These are phyloP conservation scores for Sarcodon aspratus DNA, from an alignment of 768 basidiomycete genomes.

Conservation along the genomic window DNA sequence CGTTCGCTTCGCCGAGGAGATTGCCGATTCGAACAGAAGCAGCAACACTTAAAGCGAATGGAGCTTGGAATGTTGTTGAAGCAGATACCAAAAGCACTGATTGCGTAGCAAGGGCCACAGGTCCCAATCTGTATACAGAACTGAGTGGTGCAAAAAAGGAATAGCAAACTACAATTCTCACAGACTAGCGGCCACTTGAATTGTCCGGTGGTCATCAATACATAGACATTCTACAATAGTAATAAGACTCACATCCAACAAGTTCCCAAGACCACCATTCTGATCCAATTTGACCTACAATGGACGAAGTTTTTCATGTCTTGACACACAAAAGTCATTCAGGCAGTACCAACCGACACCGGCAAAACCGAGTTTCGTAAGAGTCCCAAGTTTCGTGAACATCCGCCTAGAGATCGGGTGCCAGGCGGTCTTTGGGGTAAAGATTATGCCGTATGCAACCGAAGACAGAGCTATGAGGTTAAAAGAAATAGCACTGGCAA, in stretches of 20 bases:
- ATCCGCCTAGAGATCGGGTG: conserved; percentile 53
- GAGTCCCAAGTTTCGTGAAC: conserved; percentile 55
- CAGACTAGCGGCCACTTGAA: conserved; percentile 42
- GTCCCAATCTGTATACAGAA: conserved; percentile 45
- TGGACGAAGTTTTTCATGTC: background rate
- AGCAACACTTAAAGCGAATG: conserved; percentile 74
- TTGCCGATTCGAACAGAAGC: conserved; percentile 86
- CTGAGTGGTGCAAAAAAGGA: too few species aligned
- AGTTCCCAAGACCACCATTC: conserved; percentile 99
- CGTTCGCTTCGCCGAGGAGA: conserved; percentile 71
- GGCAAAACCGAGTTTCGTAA: conserved; percentile 70
- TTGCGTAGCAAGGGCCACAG: conserved; percentile 77
- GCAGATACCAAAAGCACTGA: conserved; percentile 72
- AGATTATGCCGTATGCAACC: conserved; percentile 50
- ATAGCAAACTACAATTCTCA: conserved; percentile 11
- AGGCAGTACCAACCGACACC: conserved; percentile 48
- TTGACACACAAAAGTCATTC: background rate
- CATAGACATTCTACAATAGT: background rate
- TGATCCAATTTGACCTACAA: conserved; percentile 59
- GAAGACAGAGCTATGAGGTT: conserved; percentile 67
- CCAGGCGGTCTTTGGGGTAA: conserved; percentile 70
- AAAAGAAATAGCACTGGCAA: conserved; percentile 82
- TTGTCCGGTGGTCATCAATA: background rate
- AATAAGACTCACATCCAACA: conserved; percentile 34
- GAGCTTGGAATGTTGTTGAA: conserved; percentile 73